Evolutionary conservation across 208 protist species (phyloP).

Genomic region (Phytomonas francai): DNA sequence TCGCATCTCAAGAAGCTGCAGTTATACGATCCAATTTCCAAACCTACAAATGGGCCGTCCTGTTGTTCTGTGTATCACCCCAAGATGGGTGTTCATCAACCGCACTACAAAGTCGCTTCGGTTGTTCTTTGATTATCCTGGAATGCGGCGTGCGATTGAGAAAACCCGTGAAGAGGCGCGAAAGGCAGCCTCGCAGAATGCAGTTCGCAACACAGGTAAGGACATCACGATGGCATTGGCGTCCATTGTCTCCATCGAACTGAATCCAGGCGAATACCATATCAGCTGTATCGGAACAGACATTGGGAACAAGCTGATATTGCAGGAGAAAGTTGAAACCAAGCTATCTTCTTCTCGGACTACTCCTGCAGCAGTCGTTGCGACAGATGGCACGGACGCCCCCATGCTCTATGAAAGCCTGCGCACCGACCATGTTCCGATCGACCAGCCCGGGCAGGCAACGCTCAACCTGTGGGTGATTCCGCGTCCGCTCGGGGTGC

Average conservation of each 20-base stretch:
- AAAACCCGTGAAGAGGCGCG: constrained; percentile 18
- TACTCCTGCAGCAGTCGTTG: constrained; percentile 15
- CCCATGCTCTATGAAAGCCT: constrained; percentile 54
- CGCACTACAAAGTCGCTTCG: constrained; percentile 50
- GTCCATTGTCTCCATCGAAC: constrained; percentile 29
- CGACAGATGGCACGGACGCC: constrained; percentile 31
- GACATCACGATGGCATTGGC: constrained; percentile 25
- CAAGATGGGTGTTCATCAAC: constrained; percentile 76
- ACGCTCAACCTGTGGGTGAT: constrained; percentile 73
- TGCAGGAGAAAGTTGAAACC: constrained; percentile 57
- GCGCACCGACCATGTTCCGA: constrained; percentile 40
- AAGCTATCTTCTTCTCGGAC: constrained; percentile 36
- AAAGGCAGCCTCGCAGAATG: constrained; percentile 12
- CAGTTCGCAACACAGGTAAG: background rate
- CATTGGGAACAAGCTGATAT: constrained; percentile 43
- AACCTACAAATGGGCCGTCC: constrained; percentile 56
- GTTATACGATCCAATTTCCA: constrained; percentile 69
- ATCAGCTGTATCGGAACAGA: constrained; percentile 69
- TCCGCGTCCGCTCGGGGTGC: constrained; percentile 25
- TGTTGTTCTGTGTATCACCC: constrained; percentile 55
- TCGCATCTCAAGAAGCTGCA: constrained; percentile 62
- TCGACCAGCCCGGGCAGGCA: constrained; percentile 53
- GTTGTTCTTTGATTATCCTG: constrained; percentile 45
- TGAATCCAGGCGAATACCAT: constrained; percentile 67
- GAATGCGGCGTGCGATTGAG: constrained; percentile 16